phyloP scores from a whole-genome alignment of 306 rosid species.

The Hylodesmum podocarpum region DNA sequence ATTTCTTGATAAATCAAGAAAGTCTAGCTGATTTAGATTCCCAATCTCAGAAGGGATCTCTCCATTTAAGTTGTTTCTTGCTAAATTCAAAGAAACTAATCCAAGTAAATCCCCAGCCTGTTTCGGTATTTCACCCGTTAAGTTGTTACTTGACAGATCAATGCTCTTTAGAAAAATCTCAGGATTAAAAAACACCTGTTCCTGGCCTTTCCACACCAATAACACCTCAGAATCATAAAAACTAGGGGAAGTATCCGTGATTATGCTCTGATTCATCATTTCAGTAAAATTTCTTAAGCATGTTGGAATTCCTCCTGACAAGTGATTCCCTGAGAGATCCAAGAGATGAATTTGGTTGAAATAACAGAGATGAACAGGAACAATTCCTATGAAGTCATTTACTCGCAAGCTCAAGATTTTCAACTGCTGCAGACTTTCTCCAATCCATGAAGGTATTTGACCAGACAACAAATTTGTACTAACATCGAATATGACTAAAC shows the following conservation, averaged over 20 bases:
- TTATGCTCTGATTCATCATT: background rate
- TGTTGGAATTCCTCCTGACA: background rate
- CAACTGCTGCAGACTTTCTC: background rate
- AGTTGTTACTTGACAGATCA: conserved; percentile 28
- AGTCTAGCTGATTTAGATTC: background rate
- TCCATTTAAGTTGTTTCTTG: conserved; percentile 20
- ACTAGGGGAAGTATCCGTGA: no score
- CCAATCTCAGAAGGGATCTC: conserved; percentile 18
- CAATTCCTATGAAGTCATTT: background rate
- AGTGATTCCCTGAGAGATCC: background rate
- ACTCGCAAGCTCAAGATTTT: background rate
- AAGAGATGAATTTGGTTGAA: background rate
- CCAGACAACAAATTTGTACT: background rate
- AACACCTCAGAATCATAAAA: background rate
- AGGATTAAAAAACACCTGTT: background rate
- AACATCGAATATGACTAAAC: background rate
- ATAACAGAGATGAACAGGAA: background rate
- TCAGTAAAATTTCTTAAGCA: background rate
- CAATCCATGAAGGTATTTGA: conserved; percentile 22
- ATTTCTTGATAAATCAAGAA: conserved; percentile 29
- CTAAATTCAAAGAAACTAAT: conserved; percentile 11
- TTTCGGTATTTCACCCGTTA: conserved; percentile 1
- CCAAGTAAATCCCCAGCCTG: background rate
- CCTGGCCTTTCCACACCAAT: conserved; percentile 6
- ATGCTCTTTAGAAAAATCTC: background rate